Base-by-base conservation (phyloP, 306 rosid genomes). In the Pachyrhizus erosus region DNA sequence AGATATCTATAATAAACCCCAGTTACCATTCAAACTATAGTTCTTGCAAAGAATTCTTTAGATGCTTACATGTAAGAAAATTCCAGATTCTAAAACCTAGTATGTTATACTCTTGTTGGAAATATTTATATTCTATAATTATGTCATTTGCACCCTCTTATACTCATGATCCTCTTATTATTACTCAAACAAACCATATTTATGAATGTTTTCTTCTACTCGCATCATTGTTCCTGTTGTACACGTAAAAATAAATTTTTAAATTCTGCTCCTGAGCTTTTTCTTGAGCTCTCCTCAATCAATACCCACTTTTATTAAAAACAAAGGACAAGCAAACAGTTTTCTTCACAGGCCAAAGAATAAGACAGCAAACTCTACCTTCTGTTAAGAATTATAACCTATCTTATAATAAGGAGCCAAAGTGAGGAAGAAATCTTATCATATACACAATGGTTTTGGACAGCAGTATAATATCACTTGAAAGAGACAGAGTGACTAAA, bases 231-330 rank as follows among this genome's bases (percentile, higher is more conserved):
- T 79, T 70, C 14, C 20, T 71, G 51, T 18, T 34, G 46, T 23
- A 48, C 46, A 72, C 20, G 65, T 34, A 62, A 43, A 69, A 64
- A n/a, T 81, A 51, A 49, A 9, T 37, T 73, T 81, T 26, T 5
- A 54, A 66, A 40, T 55, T 75, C 42, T 60, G 48, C 60, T 66
- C 3, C 1, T 2, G 40, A 67, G 52, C 27, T 37, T 54, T 74
- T 82, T 75, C 61, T 27, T 54, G 52, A 75, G 69, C 48, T 67
- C 55, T 62, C 49, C 67, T 70, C 79, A 61, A 26, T 70, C 7
- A 31, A 46, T 26, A 61, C 43, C 54, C 65, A 60, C 8, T 77
- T 46, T 51, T 34, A 54, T 13, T 31, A 58, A 58, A 23, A 12
- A 29, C 52, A 68, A 61, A n/a, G n/a, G n/a, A 31, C 20, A 20